Evolutionary conservation across 805 yeast genomes (phyloP).

Genomic region (Alloascoidea africana): DNA sequence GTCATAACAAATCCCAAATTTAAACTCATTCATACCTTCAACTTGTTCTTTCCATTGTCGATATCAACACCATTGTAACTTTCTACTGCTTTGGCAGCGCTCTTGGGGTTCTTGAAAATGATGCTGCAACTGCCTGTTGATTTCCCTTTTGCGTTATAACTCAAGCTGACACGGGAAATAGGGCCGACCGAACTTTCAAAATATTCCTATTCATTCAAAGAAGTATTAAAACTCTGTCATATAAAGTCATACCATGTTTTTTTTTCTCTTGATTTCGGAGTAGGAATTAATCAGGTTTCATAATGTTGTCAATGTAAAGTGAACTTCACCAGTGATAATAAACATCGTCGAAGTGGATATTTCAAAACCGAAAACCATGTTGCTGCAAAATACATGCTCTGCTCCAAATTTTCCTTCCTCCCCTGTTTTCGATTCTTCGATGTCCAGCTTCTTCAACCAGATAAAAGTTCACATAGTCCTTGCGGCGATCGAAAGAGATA

Average conservation of each 20-base stretch:
- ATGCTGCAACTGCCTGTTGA: constrained; percentile 89
- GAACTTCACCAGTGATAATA: too few species aligned
- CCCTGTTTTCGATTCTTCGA: too few species aligned
- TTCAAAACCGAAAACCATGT: too few species aligned
- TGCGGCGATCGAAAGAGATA: too few species aligned
- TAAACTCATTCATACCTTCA: constrained; percentile 34
- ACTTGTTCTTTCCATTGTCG: constrained; percentile 67
- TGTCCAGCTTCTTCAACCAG: too few species aligned
- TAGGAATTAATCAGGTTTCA: too few species aligned
- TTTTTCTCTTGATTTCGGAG: too few species aligned
- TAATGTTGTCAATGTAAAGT: too few species aligned
- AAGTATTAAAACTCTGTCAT: neutral
- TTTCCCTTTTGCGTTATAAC: constrained; percentile 78
- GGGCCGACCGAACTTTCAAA: constrained; percentile 82
- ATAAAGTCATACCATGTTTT: constrained; percentile 1
- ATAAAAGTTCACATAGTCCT: too few species aligned
- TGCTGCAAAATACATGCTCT: too few species aligned
- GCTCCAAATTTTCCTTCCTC: too few species aligned
- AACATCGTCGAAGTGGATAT: too few species aligned
- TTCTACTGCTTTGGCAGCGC: constrained; percentile 67
- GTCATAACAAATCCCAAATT: constrained; percentile 4
- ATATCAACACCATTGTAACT: constrained; percentile 88
- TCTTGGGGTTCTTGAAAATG: constrained; percentile 49
- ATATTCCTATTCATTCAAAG: constrained; percentile 54
- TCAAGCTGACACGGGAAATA: constrained; percentile 51